Percentiles rank a stretch among this genome's conserved stretches.
Conservation (phyloP, 2,329 filamentous ascomycete species). For the Chrysosporium queenslandicum region DNA sequence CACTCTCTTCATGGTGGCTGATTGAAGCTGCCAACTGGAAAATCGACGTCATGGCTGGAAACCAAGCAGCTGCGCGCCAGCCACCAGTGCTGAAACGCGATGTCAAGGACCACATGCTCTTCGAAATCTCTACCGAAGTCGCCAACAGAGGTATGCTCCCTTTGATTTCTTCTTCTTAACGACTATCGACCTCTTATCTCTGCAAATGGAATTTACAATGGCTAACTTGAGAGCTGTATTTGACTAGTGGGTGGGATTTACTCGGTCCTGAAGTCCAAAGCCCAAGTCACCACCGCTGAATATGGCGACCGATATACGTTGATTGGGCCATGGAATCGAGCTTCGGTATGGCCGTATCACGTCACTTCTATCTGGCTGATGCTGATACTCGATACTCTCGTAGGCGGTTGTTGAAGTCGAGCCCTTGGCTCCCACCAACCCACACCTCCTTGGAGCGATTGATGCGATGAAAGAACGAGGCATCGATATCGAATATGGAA, state of each 20-base stretch:
- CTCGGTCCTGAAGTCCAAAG: conserved; percentile 97
- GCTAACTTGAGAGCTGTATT: background rate
- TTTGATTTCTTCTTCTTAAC: conserved; percentile 9
- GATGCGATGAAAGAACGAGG: conserved; percentile 87
- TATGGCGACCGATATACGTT: conserved; percentile 97
- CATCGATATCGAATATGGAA: conserved; percentile 77
- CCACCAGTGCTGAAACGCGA: conserved; percentile 46
- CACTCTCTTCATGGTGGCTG: background rate
- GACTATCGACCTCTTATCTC: conserved; percentile 10
- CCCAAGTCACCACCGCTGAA: conserved; percentile 91
- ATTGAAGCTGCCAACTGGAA: background rate
- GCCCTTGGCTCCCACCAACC: conserved; percentile 73
- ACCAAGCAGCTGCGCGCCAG: conserved; percentile 49
- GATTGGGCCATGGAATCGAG: conserved; percentile 85
- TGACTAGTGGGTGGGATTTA: conserved; percentile 84
- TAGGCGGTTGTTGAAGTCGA: conserved; percentile 97
- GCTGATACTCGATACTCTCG: conserved; percentile 18
- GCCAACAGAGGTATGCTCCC: conserved; percentile 68
- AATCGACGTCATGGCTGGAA: conserved; percentile 14
- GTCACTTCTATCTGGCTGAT: background rate
- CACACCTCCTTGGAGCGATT: conserved; percentile 71
- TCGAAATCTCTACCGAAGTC: conserved; percentile 94
- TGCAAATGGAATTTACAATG: background rate
- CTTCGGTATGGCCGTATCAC: conserved; percentile 51
- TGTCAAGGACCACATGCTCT: conserved; percentile 90